Percentiles rank a stretch among this genome's conserved stretches.
These are phyloP conservation scores for Pogostemon cablin DNA, from an alignment of 257 asterid species.

Conservation along the genomic window DNA sequence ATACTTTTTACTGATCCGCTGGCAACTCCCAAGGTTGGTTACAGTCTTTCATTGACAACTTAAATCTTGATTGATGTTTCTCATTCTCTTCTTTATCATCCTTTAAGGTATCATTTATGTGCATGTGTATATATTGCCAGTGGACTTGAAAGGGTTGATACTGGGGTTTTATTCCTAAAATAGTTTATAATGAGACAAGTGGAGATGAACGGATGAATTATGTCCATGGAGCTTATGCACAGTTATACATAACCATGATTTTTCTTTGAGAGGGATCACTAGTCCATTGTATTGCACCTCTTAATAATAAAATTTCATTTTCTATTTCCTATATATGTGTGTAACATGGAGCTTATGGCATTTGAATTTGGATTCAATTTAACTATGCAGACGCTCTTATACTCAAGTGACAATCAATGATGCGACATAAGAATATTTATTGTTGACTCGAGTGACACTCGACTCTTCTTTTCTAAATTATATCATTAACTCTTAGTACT, in stretches of 20 bases:
- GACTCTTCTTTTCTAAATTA: constrained; percentile 13
- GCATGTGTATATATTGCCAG: constrained; percentile 1
- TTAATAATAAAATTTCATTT: background rate
- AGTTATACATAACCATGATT: background rate
- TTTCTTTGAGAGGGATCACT: background rate
- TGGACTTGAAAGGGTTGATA: background rate
- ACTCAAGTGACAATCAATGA: constrained; percentile 7
- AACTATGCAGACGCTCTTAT: constrained; percentile 14
- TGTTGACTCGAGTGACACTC: background rate
- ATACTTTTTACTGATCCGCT: constrained; percentile 94
- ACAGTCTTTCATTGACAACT: constrained; percentile 22
- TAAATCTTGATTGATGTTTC: constrained; percentile 13
- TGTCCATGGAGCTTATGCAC: constrained; percentile 1
- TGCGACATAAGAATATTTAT: constrained; percentile 9
- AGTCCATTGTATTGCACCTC: background rate
- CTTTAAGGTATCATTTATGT: background rate
- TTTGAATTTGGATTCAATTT: constrained; percentile 15
- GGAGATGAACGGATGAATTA: constrained; percentile 16
- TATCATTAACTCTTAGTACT: background rate
- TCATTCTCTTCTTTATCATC: constrained; percentile 11
- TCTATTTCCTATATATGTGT: background rate
- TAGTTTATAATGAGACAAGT: constrained; percentile 19
- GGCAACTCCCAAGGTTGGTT: constrained; percentile 81
- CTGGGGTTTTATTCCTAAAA: constrained; percentile 15
- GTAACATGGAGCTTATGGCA: background rate